Percentiles rank a stretch among this genome's conserved stretches.
Evolutionary conservation across 1,139 yeast species (phyloP).

Genomic region (Suhomyces terraborum): DNA sequence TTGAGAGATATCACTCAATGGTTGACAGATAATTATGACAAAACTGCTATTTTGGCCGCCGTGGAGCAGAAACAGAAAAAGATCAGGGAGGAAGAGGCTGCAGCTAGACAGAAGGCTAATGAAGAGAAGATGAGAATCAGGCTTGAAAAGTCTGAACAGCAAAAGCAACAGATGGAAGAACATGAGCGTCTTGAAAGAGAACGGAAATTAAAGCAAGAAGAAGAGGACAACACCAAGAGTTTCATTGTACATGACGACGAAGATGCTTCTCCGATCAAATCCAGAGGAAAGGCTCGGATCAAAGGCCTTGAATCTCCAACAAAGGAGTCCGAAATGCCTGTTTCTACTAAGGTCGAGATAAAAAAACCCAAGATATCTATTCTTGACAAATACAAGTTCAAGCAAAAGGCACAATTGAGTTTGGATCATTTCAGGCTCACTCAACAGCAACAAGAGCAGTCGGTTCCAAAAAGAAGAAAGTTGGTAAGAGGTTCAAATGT

Average conservation of each 20-base stretch:
- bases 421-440: constrained; percentile 25
- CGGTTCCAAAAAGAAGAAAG: constrained; percentile 32
- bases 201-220: constrained; percentile 8
- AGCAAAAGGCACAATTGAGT: constrained; percentile 31
- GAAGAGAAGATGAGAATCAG: constrained; percentile 19
- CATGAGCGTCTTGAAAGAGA: constrained; percentile 18
- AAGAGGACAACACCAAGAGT: background rate
- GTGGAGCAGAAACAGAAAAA: constrained; percentile 24
- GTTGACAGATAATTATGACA: constrained; percentile 41
- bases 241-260: constrained; percentile 22
- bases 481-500: constrained; percentile 34
- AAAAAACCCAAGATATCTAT: constrained; percentile 56
- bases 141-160: constrained; percentile 19
- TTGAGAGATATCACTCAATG: constrained; percentile 55
- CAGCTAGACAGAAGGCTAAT: constrained; percentile 19
- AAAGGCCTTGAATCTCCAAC: constrained; percentile 20
- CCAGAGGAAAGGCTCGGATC: constrained; percentile 35
- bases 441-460: constrained; percentile 15
- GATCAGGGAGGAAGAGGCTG: constrained; percentile 10
- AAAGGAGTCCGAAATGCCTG: constrained; percentile 13
- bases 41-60: constrained; percentile 31
- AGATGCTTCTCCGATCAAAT: constrained; percentile 39
- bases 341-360: constrained; percentile 60
- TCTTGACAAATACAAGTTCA: constrained; percentile 49
- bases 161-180: constrained; percentile 16